Evolutionary conservation across 768 basidiomycete species (phyloP).

Genomic region (Russula foetens): DNA sequence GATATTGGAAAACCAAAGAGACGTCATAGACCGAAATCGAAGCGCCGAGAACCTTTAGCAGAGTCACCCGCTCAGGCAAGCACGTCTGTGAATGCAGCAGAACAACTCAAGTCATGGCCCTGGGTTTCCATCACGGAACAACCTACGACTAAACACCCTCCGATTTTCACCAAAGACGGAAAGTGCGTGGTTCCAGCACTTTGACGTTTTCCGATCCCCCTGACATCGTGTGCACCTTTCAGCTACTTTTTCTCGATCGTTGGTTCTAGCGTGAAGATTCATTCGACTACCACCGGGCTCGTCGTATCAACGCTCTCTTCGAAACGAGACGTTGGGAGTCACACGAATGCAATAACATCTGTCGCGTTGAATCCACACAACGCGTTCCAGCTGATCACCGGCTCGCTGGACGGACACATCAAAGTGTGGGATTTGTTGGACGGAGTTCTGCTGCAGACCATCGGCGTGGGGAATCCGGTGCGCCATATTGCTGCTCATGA

Average conservation of each 20-base stretch:
- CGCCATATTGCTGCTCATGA: conserved; percentile 65
- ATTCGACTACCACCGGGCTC: conserved; percentile 69
- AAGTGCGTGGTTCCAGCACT: conserved; percentile 41
- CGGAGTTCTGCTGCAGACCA: conserved; percentile 64
- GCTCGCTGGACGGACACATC: conserved; percentile 74
- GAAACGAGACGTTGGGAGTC: conserved; percentile 31
- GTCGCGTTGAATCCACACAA: conserved; percentile 78
- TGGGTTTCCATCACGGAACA: conserved; percentile 71
- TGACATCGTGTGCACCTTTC: conserved; percentile 17
- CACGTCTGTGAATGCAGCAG: conserved; percentile 15
- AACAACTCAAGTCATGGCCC: conserved; percentile 36
- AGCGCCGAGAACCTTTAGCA: conserved; percentile 24
- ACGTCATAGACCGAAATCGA: conserved; percentile 34
- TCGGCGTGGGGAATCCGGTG: conserved; percentile 63
- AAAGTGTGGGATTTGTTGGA: conserved; percentile 94
- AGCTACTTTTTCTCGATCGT: conserved; percentile 89
- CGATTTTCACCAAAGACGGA: conserved; percentile 84
- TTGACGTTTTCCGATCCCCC: neutral
- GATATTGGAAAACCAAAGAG: conserved; percentile 7
- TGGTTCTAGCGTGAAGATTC: conserved; percentile 76
- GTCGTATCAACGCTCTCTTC: conserved; percentile 78
- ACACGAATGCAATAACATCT: conserved; percentile 56
- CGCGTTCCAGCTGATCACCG: conserved; percentile 82
- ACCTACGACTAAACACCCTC: conserved; percentile 52
- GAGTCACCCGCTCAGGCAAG: conserved; percentile 18